Base-by-base conservation (phyloP, 345 rosid species). In the Citrus australasica region DNA sequence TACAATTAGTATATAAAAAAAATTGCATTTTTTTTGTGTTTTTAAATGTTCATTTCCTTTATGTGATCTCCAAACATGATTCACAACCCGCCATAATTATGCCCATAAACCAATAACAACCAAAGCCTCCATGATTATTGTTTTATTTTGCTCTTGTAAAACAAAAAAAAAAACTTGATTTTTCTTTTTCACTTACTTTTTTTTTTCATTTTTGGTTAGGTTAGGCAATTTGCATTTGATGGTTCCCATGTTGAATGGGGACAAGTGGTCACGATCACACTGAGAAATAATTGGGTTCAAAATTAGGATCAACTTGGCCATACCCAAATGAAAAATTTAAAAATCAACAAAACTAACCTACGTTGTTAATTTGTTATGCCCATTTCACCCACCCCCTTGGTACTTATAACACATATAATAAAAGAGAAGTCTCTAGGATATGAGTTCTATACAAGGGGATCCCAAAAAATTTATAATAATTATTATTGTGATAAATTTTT, bases 231-330 rank as follows among this genome's bases (percentile, higher is more conserved):
- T 73, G 67, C 35, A 19, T 74, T 74, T 61, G 68, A 64, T 65
- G 22, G 77, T 42, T 42, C 22, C 10, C 78, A 75, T 24, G 78
- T 62, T 30, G 40, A 42, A n/a, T 38, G 30, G 61, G 42, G 78
- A 10, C 70, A 28, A 28, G 58, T 25, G 24, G n/a, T 25, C 53
- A 63, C 11, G 13, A 51, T 46, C 24, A 30, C 53, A 4, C 33
- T 4, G 7, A 21, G 46, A 24, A 65, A 27, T 30, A 30, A 64
- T 48, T 46, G 70, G 70, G 13, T 42, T 51, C 27, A 61, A 35
- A 59, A 58, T 33, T 24, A 16, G 51, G n/a, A 33, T 22, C 24
- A 48, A 33, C n/a, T 75, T 65, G 25, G 67, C 13, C 55, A 24
- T 33, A 75, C 71, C 78, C 46, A 21, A 13, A 22, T 46, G 38